A percentile compares a stretch with the other conserved stretches of the same genome.
phyloP scores from a whole-genome alignment of 2,329 filamentous ascomycete genomes.

The Amesomyces nigricolor region DNA sequence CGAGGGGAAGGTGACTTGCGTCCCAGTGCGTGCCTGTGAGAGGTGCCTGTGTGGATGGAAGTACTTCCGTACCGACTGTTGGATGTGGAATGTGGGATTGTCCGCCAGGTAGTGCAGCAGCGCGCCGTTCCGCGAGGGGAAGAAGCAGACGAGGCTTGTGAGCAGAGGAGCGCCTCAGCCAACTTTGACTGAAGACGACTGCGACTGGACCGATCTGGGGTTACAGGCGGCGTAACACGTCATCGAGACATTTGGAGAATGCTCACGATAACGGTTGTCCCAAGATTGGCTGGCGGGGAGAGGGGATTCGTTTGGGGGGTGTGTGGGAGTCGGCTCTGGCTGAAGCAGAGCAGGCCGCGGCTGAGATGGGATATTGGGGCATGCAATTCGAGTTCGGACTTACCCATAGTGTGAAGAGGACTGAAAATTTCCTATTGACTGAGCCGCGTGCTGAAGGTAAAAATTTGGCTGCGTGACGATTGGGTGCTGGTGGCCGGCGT shows the following conservation, averaged over 20 bases:
- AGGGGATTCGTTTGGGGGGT: not conserved
- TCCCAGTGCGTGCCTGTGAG: conserved; percentile 2
- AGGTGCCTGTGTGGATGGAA: conserved; percentile 22
- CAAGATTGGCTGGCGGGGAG: conserved; percentile 7
- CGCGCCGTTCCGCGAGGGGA: conserved; percentile 22
- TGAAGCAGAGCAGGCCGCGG: not conserved
- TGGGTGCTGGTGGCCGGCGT: conserved; percentile 22
- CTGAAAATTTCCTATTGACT: conserved; percentile 24
- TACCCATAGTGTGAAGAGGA: conserved; percentile 25
- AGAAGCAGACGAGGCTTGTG: conserved; percentile 21
- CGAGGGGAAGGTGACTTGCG: conserved; percentile 28
- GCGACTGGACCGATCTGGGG: conserved; percentile 22
- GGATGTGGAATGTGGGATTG: conserved; percentile 26
- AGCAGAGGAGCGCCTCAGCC: conserved; percentile 10
- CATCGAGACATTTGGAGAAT: conserved; percentile 31
- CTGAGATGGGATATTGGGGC: not conserved
- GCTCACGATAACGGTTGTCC: conserved; percentile 20
- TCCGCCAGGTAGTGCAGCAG: conserved; percentile 28
- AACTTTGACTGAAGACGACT: conserved; percentile 7
- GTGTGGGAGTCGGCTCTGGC: conserved; percentile 2
- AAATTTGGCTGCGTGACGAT: conserved; percentile 25
- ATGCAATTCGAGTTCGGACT: conserved; percentile 21
- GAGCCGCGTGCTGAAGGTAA: conserved; percentile 27
- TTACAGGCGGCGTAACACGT: conserved; percentile 34
- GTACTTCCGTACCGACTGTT: conserved; percentile 20